Evolutionary conservation across 371 early-diverging fungal genomes (phyloP), one percentile per base, ranked within the genome.

Genomic region (Rhizopus sp.): DNA sequence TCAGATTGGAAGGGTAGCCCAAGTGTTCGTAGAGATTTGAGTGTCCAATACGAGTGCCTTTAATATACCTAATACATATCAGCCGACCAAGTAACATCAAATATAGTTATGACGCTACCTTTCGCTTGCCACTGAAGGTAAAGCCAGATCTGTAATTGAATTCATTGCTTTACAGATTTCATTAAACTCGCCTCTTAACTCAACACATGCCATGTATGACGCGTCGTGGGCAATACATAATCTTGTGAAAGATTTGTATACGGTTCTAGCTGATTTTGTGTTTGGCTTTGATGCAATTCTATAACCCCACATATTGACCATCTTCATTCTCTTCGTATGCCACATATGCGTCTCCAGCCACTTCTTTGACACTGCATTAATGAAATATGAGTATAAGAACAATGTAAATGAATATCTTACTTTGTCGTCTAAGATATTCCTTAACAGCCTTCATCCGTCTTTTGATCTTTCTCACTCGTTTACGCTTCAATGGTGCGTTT

Each of bases 311-410:
- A 84, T 64, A 51, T 92, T 84, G 23, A 52, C 67, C 97, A 98
- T 97, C 50, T 93, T 88, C 90, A 96, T 92, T 50, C 98, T 82
- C 67, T 98, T 98, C 7, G 96, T 89, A 61, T 97, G 97, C 97
- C 98, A 98, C 34, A 97, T 82, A 73, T 98, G 98, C n/a, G 98
- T 97, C 69, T 96, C 96, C 31, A 98, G 68, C 98, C 97, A 98
- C 31, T 84, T 77, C n/a, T 88, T 87, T 2, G 80, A 72, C 9
- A 59, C 87, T 86, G n/a, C n/a, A n/a, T n/a, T n/a, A n/a, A n/a
- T n/a, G n/a, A n/a, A n/a, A n/a, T n/a, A n/a, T n/a, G n/a, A n/a
- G n/a, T n/a, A n/a, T n/a, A n/a, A n/a, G n/a, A n/a, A n/a, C n/a
- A n/a, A n/a, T n/a, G n/a, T n/a, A n/a, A n/a, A n/a, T n/a, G n/a